Conservation (phyloP, 1,284 basidiomycete species). For the Bjerkandera adusta region DNA sequence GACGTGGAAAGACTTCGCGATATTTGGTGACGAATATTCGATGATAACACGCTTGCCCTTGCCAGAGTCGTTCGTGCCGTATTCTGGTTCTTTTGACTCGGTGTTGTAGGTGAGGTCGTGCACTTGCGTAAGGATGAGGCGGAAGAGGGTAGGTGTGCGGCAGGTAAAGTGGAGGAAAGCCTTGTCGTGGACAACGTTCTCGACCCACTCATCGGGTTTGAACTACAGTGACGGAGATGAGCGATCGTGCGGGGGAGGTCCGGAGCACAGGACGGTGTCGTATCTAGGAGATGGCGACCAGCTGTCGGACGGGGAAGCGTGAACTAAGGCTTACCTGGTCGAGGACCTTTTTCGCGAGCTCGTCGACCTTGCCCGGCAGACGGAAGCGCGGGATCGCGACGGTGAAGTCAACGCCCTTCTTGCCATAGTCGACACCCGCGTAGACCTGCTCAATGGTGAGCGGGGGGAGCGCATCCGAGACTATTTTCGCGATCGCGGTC, state of each 20-base stretch:
- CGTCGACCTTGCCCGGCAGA: constrained; percentile 81
- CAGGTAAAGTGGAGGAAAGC: constrained; percentile 84
- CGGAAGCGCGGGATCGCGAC: constrained; percentile 91
- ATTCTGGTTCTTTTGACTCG: constrained; percentile 54
- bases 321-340: constrained; percentile 54
- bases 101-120: constrained; percentile 68
- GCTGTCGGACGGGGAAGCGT: neutral
- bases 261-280: neutral
- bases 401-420: constrained; percentile 91
- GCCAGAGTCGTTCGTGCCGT: constrained; percentile 76
- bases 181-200: constrained; percentile 66
- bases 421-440: constrained; percentile 84
- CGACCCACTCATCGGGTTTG: constrained; percentile 65
- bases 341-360: constrained; percentile 74
- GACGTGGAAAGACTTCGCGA: constrained; percentile 98
- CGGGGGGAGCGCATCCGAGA: constrained; percentile 68
- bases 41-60: constrained; percentile 79
- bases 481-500: constrained; percentile 76
- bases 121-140: constrained; percentile 81
- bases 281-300: neutral
- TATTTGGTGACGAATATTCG: constrained; percentile 97
- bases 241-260: neutral
- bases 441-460: constrained; percentile 78
- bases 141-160: constrained; percentile 70
- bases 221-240: constrained; percentile 44